phyloP scores from a whole-genome alignment of 2,329 filamentous ascomycete genomes.

The Pyricularia pennisetigena region DNA sequence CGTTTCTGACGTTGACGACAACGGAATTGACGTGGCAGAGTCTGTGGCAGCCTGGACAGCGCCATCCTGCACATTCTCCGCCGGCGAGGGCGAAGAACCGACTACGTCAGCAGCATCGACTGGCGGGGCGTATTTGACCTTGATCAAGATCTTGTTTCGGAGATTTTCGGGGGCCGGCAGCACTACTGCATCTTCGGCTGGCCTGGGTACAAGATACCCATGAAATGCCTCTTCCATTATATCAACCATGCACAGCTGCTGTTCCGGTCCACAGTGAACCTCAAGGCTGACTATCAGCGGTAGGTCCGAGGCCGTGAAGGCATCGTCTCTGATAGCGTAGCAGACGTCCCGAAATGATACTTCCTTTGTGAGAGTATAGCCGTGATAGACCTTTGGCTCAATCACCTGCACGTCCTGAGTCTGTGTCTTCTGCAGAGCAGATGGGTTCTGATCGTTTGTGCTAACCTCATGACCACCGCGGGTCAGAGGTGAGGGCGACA shows the following conservation, averaged over 20 bases:
- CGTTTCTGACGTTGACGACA: neutral
- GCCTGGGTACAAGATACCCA: slow-evolving; percentile 55
- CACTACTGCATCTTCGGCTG: slow-evolving; percentile 31
- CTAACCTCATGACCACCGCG: neutral
- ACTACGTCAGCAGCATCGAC: slow-evolving; percentile 8
- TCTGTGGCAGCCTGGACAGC: slow-evolving; percentile 3
- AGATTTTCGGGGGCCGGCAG: slow-evolving; percentile 64
- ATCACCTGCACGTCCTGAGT: slow-evolving; percentile 14
- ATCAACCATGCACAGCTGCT: slow-evolving; percentile 84
- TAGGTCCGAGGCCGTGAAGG: slow-evolving; percentile 64
- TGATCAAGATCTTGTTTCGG: slow-evolving; percentile 70
- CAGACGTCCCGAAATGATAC: slow-evolving; percentile 83
- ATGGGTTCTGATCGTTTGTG: neutral
- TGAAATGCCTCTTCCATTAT: slow-evolving; percentile 84
- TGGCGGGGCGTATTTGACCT: slow-evolving; percentile 61
- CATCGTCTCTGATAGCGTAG: slow-evolving; percentile 65
- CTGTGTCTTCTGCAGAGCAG: neutral
- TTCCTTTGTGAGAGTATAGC: slow-evolving; percentile 83
- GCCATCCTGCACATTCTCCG: neutral
- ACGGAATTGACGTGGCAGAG: slow-evolving; percentile 14
- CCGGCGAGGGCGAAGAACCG: too few species aligned
- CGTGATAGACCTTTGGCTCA: slow-evolving; percentile 76
- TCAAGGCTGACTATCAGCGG: slow-evolving; percentile 93
- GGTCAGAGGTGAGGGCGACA: neutral
- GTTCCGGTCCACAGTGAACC: slow-evolving; percentile 70